Conservation (phyloP, 2,329 filamentous ascomycete species). For the Microdochium paspali region DNA sequence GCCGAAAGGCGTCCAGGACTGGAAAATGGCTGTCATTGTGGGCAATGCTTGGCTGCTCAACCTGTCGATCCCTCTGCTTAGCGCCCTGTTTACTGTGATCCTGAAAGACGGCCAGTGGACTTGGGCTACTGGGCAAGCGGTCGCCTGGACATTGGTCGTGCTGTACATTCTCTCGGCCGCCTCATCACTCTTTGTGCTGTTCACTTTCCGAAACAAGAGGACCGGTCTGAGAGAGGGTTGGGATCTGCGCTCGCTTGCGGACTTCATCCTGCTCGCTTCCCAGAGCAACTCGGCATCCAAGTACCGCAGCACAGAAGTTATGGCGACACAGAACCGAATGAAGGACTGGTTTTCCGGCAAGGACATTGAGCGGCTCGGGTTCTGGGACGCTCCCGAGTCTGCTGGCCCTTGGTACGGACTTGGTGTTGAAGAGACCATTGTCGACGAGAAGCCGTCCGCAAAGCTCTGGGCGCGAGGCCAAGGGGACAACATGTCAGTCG, state of each 20-base stretch:
- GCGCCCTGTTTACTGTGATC: slow-evolving; percentile 62
- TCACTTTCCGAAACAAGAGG: slow-evolving; percentile 54
- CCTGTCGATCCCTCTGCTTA: slow-evolving; percentile 74
- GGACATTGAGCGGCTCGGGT: slow-evolving; percentile 67
- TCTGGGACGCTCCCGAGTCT: slow-evolving; percentile 59
- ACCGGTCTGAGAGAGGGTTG: slow-evolving; percentile 64
- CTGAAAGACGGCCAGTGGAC: slow-evolving; percentile 52
- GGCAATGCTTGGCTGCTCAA: slow-evolving; percentile 67
- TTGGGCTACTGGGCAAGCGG: slow-evolving; percentile 70
- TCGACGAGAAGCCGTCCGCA: slow-evolving; percentile 12
- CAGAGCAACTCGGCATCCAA: slow-evolving; percentile 69
- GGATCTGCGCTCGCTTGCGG: slow-evolving; percentile 76
- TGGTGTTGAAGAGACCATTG: slow-evolving; percentile 15
- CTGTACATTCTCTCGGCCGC: slow-evolving; percentile 61
- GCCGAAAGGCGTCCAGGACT: slow-evolving; percentile 50
- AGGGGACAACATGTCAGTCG: slow-evolving; percentile 12
- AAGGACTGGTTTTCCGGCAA: slow-evolving; percentile 39
- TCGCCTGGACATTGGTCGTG: slow-evolving; percentile 69
- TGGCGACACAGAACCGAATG: slow-evolving; percentile 41
- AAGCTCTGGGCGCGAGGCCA: slow-evolving; percentile 16
- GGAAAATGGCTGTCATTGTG: slow-evolving; percentile 56
- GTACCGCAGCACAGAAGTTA: slow-evolving; percentile 61
- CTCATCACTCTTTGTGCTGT: slow-evolving; percentile 46
- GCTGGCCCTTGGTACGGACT: slow-evolving; percentile 58
- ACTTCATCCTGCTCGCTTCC: slow-evolving; percentile 69